Evolutionary conservation across 176 grass and related monocot genomes (phyloP), one percentile per base, ranked within the genome.

Genomic region (Areca catechu): DNA sequence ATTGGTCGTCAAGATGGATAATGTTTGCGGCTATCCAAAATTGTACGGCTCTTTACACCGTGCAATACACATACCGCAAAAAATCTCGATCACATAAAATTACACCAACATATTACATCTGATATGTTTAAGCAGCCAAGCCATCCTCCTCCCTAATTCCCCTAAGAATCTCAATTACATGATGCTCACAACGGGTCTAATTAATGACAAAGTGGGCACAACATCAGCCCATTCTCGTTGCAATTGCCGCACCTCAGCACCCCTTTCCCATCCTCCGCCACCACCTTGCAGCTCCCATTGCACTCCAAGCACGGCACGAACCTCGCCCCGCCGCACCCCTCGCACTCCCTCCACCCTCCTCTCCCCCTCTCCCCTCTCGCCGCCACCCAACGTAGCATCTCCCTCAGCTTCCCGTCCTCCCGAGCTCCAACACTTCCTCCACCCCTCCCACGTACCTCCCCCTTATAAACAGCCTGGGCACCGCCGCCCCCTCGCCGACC

Each of bases 151-250:
- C 27, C 27, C 27, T 12, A 12, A 14, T 43, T 43, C 9, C 9
- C 34, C 6, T 14, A 43, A 43, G n/a, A n/a, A n/a, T n/a, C n/a
- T 43, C 14, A 43, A 43, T 43, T 43, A 43, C 34, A 3, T 43
- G 34, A 12, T 43, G 34, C 34, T 43, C 9, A 5, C 30, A 7
- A 34, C 5, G 30, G 30, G 7, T 34, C 30, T 80, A 97, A 24
- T 91, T 80, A 97, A 24, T 91, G 86, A 72, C 93, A 97, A 57
- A 97, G 69, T 24, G 93, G 87, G 81, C 93, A 97, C 66, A 91
- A 27, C 65, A 79, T 81, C 52, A 97, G 63, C 4, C 93, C 87
- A 67, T 88, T 97, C 78, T 97, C 93, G 27, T 97, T 97, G 76
- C 93, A 97, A 50, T 75, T 66, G 15, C 14, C 54, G 56, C 92